A percentile compares a stretch with the other conserved stretches of the same genome.
These are phyloP conservation scores for Coemansia sp. DNA, from an alignment of 192 early-diverging fungal genomes.

Conservation along the genomic window DNA sequence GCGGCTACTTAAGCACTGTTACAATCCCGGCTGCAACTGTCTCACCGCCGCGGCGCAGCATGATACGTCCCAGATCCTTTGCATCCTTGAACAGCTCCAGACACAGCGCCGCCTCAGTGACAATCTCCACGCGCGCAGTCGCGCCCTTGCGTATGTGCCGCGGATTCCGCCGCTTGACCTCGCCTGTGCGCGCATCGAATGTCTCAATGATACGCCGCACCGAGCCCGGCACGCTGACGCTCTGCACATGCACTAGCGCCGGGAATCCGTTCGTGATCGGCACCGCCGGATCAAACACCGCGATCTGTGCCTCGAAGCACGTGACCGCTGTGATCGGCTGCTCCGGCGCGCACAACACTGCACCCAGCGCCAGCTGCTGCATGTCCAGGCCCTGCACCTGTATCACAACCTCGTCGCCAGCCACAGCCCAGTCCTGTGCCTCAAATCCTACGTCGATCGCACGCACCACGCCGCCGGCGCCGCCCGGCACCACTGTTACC, in stretches of 20 bases:
- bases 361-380: constrained; percentile 64
- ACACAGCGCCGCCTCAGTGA: constrained; percentile 71
- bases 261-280: constrained; percentile 93
- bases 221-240: constrained; percentile 74
- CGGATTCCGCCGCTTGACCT: constrained; percentile 83
- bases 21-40: constrained; percentile 90
- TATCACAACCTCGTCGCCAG: constrained; percentile 87
- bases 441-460: constrained; percentile 75
- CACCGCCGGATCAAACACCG: constrained; percentile 89
- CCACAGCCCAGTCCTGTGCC: constrained; percentile 80
- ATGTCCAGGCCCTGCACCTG: constrained; percentile 60
- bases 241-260: constrained; percentile 82
- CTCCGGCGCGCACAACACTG: constrained; percentile 74
- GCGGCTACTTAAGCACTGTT: constrained; percentile 26
- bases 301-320: constrained; percentile 79
- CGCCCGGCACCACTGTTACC: constrained; percentile 79
- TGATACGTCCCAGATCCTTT: constrained; percentile 86
- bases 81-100: constrained; percentile 81
- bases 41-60: constrained; percentile 79
- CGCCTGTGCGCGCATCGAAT: constrained; percentile 80
- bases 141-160: constrained; percentile 58
- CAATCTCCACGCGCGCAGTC: constrained; percentile 83
- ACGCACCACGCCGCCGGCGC: constrained; percentile 72
- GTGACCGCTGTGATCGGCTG: constrained; percentile 75
- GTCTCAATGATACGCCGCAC: constrained; percentile 75